Percentiles rank a stretch among this genome's conserved stretches.
Conservation (phyloP, 2,329 filamentous ascomycete species). For the Aspergillus thermomutatus region DNA sequence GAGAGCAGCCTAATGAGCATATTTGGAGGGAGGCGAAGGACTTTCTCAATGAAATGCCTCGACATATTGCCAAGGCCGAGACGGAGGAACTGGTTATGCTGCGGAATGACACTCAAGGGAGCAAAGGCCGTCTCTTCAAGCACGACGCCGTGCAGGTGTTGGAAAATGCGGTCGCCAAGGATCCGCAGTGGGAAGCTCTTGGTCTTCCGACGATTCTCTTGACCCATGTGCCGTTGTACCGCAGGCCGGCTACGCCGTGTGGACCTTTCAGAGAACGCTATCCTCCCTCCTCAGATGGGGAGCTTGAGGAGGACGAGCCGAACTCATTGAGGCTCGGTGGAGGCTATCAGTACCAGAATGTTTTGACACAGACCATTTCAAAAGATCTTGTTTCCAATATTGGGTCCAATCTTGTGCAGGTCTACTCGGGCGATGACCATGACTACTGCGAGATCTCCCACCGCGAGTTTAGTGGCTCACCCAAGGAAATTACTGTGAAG, state of each 20-base stretch:
- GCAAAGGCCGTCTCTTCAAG: conserved; percentile 53
- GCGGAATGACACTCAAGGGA: conserved; percentile 48
- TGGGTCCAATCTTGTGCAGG: conserved; percentile 71
- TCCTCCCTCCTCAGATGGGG: conserved; percentile 65
- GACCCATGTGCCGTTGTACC: conserved; percentile 86
- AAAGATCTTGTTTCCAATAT: conserved; percentile 71
- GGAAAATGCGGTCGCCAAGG: conserved; percentile 35
- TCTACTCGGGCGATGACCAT: conserved; percentile 95
- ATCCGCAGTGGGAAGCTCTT: conserved; percentile 21
- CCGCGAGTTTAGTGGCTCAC: conserved; percentile 60
- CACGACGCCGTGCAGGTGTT: conserved; percentile 60
- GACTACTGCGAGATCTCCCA: conserved; percentile 94
- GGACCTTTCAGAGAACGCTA: conserved; percentile 81
- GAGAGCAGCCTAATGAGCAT: conserved; percentile 50
- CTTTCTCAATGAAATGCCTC: conserved; percentile 68
- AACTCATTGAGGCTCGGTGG: conserved; percentile 74
- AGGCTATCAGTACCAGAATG: conserved; percentile 97
- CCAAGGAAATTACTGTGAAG: conserved; percentile 88
- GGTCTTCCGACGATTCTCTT: conserved; percentile 85
- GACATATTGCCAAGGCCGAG: conserved; percentile 64
- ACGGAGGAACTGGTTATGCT: conserved; percentile 65
- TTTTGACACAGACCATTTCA: conserved; percentile 74
- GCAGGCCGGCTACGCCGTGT: conserved; percentile 77
- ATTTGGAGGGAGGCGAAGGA: conserved; percentile 75
- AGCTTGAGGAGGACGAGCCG: conserved; percentile 58